These are phyloP conservation scores for Ceratobasidium sp. DNA, from an alignment of 1,284 basidiomycete species.

Conservation along the genomic window DNA sequence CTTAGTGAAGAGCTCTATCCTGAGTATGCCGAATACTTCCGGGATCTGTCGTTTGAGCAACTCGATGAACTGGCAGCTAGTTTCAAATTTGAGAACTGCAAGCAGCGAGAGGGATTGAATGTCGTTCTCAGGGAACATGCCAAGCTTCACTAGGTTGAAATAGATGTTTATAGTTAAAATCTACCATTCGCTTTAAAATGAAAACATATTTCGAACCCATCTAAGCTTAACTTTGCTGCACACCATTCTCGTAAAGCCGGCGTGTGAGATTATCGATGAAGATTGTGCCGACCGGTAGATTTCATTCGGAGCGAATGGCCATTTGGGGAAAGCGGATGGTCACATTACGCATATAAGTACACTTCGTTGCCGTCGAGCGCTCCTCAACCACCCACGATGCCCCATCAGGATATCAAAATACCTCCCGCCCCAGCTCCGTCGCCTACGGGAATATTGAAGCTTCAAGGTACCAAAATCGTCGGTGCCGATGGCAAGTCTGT, in stretches of 20 bases:
- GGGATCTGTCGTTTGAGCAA: constrained; percentile 49
- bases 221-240: no score
- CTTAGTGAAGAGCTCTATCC: constrained; percentile 64
- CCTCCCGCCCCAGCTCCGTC: constrained; percentile 39
- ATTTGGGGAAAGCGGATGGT: constrained; percentile 12
- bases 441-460: constrained; percentile 40
- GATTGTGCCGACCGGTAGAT: constrained; percentile 24
- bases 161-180: neutral
- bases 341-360: constrained; percentile 25
- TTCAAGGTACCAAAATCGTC: constrained; percentile 43
- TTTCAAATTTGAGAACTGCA: constrained; percentile 53
- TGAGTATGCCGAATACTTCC: constrained; percentile 50
- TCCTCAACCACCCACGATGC: neutral
- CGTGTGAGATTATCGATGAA: no score
- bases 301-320: constrained; percentile 14
- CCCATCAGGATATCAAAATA: constrained; percentile 17
- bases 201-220: neutral
- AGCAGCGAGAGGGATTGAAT: constrained; percentile 50
- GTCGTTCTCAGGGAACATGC: constrained; percentile 45
- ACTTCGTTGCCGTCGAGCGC: neutral
- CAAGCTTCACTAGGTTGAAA: constrained; percentile 10
- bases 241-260: no score
- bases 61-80: constrained; percentile 53
- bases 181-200: neutral
- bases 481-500: constrained; percentile 41